A percentile compares a stretch with the other conserved stretches of the same genome.
Conservation (phyloP, 176 grass and related monocot genomes). For the Eleusine indica region DNA sequence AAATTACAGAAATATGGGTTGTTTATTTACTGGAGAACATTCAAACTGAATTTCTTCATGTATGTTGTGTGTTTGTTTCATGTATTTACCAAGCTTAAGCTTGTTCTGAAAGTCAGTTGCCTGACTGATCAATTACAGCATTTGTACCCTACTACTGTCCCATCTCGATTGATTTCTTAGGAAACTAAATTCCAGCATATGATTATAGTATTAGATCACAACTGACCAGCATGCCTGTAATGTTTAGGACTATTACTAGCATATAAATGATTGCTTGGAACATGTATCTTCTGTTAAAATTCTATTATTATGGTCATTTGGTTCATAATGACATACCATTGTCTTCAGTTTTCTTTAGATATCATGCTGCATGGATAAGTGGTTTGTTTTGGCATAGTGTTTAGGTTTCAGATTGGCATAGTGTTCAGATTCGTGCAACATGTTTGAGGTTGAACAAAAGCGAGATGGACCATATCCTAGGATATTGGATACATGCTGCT, state of each 20-base stretch:
- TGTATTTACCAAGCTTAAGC: background rate
- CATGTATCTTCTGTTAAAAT: background rate
- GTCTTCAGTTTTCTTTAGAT: too few relatives aligned
- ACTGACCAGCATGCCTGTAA: background rate
- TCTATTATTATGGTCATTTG: too few relatives aligned
- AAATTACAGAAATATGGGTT: background rate
- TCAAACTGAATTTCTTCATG: background rate
- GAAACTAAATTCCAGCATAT: background rate
- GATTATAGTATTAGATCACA: too few relatives aligned
- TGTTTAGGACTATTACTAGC: background rate
- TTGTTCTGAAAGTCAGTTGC: background rate
- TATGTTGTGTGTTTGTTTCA: background rate
- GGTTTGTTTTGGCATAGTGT: too few relatives aligned
- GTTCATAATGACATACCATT: too few relatives aligned
- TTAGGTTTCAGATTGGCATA: too few relatives aligned
- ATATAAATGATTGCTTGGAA: background rate
- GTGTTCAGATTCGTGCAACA: background rate
- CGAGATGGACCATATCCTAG: too few relatives aligned
- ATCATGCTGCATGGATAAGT: too few relatives aligned
- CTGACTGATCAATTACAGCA: background rate
- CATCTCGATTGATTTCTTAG: background rate
- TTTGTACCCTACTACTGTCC: background rate
- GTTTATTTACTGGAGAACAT: background rate
- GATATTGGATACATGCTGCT: too few relatives aligned
- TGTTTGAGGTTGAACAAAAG: background rate